Base-by-base conservation (phyloP, 192 early-diverging fungal genomes). In the Cladochytrium replicatum region DNA sequence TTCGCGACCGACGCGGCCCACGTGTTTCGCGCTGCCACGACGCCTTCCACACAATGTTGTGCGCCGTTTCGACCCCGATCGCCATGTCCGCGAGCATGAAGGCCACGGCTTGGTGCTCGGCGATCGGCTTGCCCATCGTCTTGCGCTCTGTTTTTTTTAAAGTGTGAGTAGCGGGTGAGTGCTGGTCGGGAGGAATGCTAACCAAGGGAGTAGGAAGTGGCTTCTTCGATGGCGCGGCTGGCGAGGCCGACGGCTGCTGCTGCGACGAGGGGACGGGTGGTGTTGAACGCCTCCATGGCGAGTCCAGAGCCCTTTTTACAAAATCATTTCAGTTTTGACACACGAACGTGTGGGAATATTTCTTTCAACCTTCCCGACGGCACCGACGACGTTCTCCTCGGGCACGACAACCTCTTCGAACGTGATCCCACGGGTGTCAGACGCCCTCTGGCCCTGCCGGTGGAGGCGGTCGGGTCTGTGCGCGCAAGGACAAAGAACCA, bases 21-120 rank as follows among this genome's bases (percentile, higher is more conserved):
- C 21, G 91, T 93, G 75, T 97, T 97, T 97, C 93, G 46, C 85
- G 82, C 57, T 89, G 70, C 82, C 80, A 88, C 23, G 78, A 80
- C 24, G 89, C 62, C 52, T 81, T 77, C 81, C 82, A 91, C 40
- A 93, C 90, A 75, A 93, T 80, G 70, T 77, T 73, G 29, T 89
- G 77, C 13, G 91, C 75, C 34, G 88, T 78, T 55, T 97, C 93
- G 41, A 86, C 81, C 55, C 89, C 85, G 46, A 96, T 96, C 28
- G 90, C 92, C 89, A 91, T 92, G 66, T 96, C 90, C 5, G 93
- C 93, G 17, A 96, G 72, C 90, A 92, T 96, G 54, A 92, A 92
- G 1, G 84, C 75, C 32, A 96, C 75, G 24, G 88, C 89, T 68
- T 93, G 91, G 67, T 97, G 89, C 47, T 87, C 78, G 15, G 68